Evolutionary conservation across 2,329 filamentous ascomycete genomes (phyloP), one percentile per base, ranked within the genome.

Genomic region (Colletotrichum spaethianum): DNA sequence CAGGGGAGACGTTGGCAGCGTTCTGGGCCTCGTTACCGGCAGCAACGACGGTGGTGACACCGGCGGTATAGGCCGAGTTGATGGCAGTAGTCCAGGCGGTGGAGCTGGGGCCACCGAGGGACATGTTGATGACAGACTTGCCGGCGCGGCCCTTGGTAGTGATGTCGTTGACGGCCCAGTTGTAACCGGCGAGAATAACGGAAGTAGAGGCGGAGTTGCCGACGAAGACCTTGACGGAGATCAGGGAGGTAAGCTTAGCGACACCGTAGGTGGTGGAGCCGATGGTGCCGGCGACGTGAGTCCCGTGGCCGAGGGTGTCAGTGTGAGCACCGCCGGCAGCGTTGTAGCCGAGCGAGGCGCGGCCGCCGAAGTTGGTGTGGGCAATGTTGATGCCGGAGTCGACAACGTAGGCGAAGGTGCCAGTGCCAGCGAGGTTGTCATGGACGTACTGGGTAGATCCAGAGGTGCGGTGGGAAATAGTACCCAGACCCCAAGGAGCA

Each of bases 51-150:
- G 86, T 83, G 61, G 87, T 83, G 33, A 91, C 80, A n/a, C 88
- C 88, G 1, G 78, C 76, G 36, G 76, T 75, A 75, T 84, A 84
- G 63, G 87, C 86, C 33, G 79, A 80, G 57, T 84, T 80, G 23
- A 90, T 82, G 56, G 87, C 86, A 28, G 76, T 77, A 82, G 90
- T 90, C 76, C 89, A 81, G 50, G 61, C 46, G 0, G 79, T 73
- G 0, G 85, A 87, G 67, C 76, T 77, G 38, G 77, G 68, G 2
- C 86, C 86, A 46, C 88, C 88, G 3, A 91, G 83, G 18, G 86
- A 89, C 86, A 91, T 86, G 81, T 84, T 88, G 70, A 89, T 84
- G 26, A 90, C 87, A 14, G 87, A 80, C 28, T 82, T 82, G 36
- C 72, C 76, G 38, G 79, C 76, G 42, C 85, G 85, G 50, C 79